Conservation (phyloP, 371 early-diverging fungal genomes). For the Smittium culicis region DNA sequence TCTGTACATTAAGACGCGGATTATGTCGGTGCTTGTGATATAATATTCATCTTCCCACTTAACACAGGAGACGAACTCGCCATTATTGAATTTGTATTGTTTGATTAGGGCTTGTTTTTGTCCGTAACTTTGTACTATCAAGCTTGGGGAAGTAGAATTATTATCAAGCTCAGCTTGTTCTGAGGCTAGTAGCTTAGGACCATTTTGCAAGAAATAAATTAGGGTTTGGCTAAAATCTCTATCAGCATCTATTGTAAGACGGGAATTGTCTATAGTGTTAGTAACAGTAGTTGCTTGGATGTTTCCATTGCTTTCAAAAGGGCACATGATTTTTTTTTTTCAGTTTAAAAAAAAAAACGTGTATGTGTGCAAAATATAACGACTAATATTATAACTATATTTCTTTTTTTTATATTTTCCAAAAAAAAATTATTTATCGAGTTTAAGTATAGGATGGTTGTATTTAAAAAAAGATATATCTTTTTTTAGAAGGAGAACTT, state of each 20-base stretch:
- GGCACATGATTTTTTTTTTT: neutral
- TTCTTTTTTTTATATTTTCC: too few species aligned
- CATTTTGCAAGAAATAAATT: slow-evolving; percentile 36
- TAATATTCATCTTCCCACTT: slow-evolving; percentile 79
- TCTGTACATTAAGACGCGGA: slow-evolving; percentile 85
- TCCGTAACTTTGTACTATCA: slow-evolving; percentile 8
- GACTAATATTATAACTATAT: too few species aligned
- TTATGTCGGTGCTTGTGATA: slow-evolving; percentile 98
- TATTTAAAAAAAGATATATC: too few species aligned
- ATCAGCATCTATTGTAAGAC: neutral
- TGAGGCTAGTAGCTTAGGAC: slow-evolving; percentile 27
- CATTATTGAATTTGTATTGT: slow-evolving; percentile 60
- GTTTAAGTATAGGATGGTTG: too few species aligned
- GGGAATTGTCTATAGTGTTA: neutral
- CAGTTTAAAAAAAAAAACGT: too few species aligned
- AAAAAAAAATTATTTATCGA: too few species aligned
- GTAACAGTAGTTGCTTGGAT: neutral
- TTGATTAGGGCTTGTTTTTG: slow-evolving; percentile 33
- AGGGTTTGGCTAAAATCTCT: slow-evolving; percentile 33
- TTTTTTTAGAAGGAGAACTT: too few species aligned
- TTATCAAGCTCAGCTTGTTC: slow-evolving; percentile 28
- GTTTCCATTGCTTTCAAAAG: neutral
- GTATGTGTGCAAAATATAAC: too few species aligned
- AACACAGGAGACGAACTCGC: slow-evolving; percentile 80
- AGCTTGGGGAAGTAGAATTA: slow-evolving; percentile 37